Base-by-base conservation (phyloP, 371 early-diverging fungal species). In the Mortierella sp. region DNA sequence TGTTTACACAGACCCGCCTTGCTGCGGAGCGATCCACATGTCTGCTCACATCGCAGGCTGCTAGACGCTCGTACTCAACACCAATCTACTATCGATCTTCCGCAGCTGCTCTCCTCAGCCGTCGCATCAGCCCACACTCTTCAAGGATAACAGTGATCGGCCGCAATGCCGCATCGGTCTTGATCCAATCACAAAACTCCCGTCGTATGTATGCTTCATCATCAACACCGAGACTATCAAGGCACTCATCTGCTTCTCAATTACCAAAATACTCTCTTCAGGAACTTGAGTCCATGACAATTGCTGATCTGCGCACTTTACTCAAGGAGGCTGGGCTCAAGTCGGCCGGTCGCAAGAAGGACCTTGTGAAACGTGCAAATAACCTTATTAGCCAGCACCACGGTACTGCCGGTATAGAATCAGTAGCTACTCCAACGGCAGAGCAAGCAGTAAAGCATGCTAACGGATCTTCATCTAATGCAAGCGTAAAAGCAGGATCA, bases 241-340 rank as follows among this genome's bases (percentile, higher is more conserved):
- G 61, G 49, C 37, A 31, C 1, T 29, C 57, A 0, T 26, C 63
- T 5, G 57, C 40, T 17, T 23, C 43, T 7, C 60, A 32, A n/a
- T 23, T 59, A 4, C 59, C 61, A 3, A 29, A 35, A 28, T 72
- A 77, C 53, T 68, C 68, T 4, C n/a, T 47, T 1, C 37, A 58
- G 10, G 72, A 77, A 40, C 66, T 77, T 17, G 72, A 72, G 28
- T 59, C 64, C 51, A 68, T 68, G 68, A 72, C 67, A 0, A 22
- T 49, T 2, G 10, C 40, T 2, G 72, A 72, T 22, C 35, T 77
- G 19, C 66, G 67, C 2, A 17, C 59, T 2, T 17, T 77, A 12
- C 56, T 71, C 32, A 71, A 61, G 34, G 68, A 77, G 13, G 47
- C 68, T 22, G 65, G 68, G n/a, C 66, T 77, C 45, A 71, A 64